phyloP scores from a whole-genome alignment of 495 filamentous ascomycete genomes.

The Letharia lupina region DNA sequence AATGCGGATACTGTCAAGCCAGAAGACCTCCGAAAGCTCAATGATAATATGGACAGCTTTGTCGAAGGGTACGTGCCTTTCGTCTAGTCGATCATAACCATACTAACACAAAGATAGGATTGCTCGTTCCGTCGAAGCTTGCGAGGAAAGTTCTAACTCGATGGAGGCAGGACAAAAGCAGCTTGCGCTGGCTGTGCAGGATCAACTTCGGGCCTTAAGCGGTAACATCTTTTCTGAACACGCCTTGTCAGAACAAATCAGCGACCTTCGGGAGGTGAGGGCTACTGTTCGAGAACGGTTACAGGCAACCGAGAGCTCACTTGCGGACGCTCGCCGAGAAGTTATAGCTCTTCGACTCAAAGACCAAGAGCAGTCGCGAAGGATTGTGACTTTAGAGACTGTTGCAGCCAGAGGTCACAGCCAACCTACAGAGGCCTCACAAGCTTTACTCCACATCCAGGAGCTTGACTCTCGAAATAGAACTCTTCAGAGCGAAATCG shows the following conservation, averaged over 20 bases:
- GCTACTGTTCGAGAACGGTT: constrained; percentile 22
- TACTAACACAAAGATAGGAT: constrained; percentile 10
- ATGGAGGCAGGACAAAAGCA: constrained; percentile 9
- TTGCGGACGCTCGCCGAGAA: constrained; percentile 18
- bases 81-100: neutral
- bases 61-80: constrained; percentile 9
- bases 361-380: constrained; percentile 11
- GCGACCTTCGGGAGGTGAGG: constrained; percentile 22
- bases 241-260: constrained; percentile 20
- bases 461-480: constrained; percentile 20
- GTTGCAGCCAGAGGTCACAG: constrained; percentile 11
- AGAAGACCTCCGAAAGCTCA: constrained; percentile 15
- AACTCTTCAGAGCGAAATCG: constrained; percentile 7
- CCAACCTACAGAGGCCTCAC: neutral
- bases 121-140: constrained; percentile 8
- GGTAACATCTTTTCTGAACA: constrained; percentile 8
- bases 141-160: constrained; percentile 10
- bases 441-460: constrained; percentile 15
- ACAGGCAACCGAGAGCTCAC: constrained; percentile 15
- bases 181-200: constrained; percentile 12
- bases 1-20: constrained; percentile 11
- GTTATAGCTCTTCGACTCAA: constrained; percentile 8
- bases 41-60: constrained; percentile 12
- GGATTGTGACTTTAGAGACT: constrained; percentile 11
- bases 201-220: constrained; percentile 15